Evolutionary conservation across 192 early-diverging fungal species (phyloP), one percentile per base, ranked within the genome.

Genomic region (Chytriomyces confervae): DNA sequence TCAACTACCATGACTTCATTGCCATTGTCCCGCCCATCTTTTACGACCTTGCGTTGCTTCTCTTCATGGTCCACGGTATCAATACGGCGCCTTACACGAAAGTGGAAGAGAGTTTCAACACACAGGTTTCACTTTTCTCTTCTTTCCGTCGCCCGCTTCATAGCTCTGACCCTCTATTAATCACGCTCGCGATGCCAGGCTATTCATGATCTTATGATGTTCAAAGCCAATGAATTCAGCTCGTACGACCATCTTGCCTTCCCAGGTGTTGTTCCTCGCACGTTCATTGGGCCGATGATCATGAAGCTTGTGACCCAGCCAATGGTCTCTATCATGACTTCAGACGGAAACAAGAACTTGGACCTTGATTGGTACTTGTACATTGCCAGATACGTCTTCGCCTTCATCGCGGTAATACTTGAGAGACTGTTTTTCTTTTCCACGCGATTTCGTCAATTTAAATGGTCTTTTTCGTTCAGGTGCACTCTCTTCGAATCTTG

Each of bases 41-140:
- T 20, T 76, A 66, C 47, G 77, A 79, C 61, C 4, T 72, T 3
- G 69, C 65, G 0, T n/a, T 63, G 7, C 43, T 79, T 5, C 44
- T 9, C 8, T 53, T 79, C 20, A 63, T 72, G 69, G 7, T 51
- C 23, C 47, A 72, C 43, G 66, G 51, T 3, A 20, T 72, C 47
- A 10, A 46, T n/a, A 16, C 62, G 2, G 66, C 67, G 16, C 97
- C 95, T 0, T 97, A 84, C 81, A 95, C 96, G 46, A 99, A 99
- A 82, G 96, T 99, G 65, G 96, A 99, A 81, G 97, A 99, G 81
- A 95, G 93, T 75, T 99, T 99, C 85, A 95, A 94, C 77, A 70
- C 95, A 62, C 97, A 99, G 83, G 53, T 57, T 57, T 57, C 53
- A 57, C 13, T 57, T 57, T 27, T 57, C 13, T n/a, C 13, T 57